Base-by-base conservation (phyloP, 805 yeast genomes). In the Millerozyma acaciae region DNA sequence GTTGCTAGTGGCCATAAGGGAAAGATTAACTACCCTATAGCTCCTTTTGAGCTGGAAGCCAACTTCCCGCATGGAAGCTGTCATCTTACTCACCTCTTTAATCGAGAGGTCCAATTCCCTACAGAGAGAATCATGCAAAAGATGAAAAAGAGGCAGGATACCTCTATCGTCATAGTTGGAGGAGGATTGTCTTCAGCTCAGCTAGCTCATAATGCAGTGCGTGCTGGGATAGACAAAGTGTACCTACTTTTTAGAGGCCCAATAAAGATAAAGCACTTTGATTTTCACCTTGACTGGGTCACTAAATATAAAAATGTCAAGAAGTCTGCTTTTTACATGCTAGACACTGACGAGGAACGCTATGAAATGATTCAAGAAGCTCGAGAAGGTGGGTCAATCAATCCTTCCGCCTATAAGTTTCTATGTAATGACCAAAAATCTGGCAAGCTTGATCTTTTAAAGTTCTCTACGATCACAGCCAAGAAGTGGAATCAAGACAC, bases 181-280 rank as follows among this genome's bases (percentile, higher is more conserved):
- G 74, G 74, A 1, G 74, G 73, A 0, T 47, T 68, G 20, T 67
- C 73, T 0, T 62, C 72, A 1, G 74, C 73, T 1, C 75, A 68
- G 34, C 44, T 69, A 8, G 68, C 70, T 2, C 64, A 67, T 40
- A 58, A 59, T 12, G 61, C 65, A 4, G 45, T 62, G 6, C 42
- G 39, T 7, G 31, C 41, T 6, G 66, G 66, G 1, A 47, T 65
- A 8, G 35, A 42, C 8, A 51, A 55, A 15, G 62, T 65, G 1
- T 53, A 57, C 25, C 50, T 65, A 5, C 33, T 68, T 8, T 42
- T 64, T 8, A 45, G 74, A 25, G 65, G 69, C 1, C 48, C 53
- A 4, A 36, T 66, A 21, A 68, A 65, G 35, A 55, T 68, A 30
- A 68, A 69, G 44, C 73, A 68, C 39, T 69, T 69, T 48, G 74